phyloP scores from a whole-genome alignment of 2,329 filamentous ascomycete species.

The Trichoderma brevicompactum region DNA sequence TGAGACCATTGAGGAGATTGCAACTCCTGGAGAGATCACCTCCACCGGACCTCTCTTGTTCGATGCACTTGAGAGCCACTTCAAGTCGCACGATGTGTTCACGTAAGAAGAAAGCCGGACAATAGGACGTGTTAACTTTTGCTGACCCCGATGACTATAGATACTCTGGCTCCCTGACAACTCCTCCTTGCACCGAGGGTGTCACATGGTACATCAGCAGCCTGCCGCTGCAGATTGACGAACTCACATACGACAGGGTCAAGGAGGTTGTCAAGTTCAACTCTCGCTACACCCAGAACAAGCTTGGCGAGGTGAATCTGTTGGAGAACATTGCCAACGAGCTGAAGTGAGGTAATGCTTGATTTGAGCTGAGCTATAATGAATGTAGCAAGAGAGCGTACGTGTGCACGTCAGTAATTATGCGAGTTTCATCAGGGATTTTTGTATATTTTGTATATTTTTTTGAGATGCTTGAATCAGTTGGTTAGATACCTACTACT shows the following conservation, averaged over 20 bases:
- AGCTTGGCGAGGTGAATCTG: conserved; percentile 46
- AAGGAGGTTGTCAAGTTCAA: conserved; percentile 62
- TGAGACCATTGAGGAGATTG: conserved; percentile 43
- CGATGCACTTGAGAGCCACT: conserved; percentile 43
- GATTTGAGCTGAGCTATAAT: background rate
- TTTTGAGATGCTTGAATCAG: too few species aligned
- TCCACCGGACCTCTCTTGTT: conserved; percentile 49
- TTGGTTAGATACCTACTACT: too few species aligned
- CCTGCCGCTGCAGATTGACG: conserved; percentile 49
- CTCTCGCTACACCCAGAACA: conserved; percentile 58
- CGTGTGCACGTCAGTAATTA: background rate
- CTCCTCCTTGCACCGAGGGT: conserved; percentile 64
- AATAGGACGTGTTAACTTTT: background rate
- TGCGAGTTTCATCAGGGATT: too few species aligned
- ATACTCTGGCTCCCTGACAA: conserved; percentile 65
- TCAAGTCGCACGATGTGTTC: conserved; percentile 40
- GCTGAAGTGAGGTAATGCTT: background rate
- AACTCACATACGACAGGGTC: conserved; percentile 54
- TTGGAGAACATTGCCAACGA: conserved; percentile 17
- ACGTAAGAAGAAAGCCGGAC: conserved; percentile 31
- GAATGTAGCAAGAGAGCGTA: background rate
- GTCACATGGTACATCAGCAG: conserved; percentile 58
- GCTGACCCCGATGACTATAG: background rate
- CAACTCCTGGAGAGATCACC: conserved; percentile 46
- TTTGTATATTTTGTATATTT: too few species aligned